Evolutionary conservation across 2,329 filamentous ascomycete species (phyloP).

Genomic region (Alternaria ethzedia): DNA sequence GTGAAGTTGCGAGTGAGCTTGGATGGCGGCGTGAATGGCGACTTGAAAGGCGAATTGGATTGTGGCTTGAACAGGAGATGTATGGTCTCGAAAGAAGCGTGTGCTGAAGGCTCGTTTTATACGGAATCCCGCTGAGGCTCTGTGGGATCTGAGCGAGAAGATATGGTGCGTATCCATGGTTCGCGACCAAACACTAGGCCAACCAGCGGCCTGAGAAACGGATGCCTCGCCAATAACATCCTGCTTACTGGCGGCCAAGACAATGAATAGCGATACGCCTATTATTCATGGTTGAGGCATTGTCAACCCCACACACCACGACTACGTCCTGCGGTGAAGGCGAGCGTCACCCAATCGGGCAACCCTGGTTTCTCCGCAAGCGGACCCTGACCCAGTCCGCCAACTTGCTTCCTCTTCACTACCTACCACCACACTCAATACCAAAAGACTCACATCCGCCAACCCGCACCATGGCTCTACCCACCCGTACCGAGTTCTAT

Average conservation of each 20-base stretch:
- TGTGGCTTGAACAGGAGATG: not conserved
- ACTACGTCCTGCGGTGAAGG: not conserved
- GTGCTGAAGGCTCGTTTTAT: not conserved
- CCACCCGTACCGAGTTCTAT: not conserved
- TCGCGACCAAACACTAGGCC: not conserved
- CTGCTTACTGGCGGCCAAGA: not conserved
- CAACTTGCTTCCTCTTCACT: not conserved
- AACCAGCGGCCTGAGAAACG: not conserved
- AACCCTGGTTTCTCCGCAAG: not conserved
- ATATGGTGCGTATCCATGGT: not conserved
- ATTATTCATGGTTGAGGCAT: not conserved
- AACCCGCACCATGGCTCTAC: not conserved
- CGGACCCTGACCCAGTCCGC: not conserved
- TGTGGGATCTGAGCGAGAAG: not conserved
- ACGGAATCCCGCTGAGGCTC: not conserved
- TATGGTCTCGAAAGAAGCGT: not conserved
- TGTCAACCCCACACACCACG: not conserved
- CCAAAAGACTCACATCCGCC: not conserved
- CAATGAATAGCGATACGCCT: not conserved
- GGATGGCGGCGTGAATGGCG: not conserved
- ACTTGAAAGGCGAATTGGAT: not conserved
- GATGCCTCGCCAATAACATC: too few relatives aligned
- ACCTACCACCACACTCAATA: not conserved
- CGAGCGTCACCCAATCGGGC: not conserved
- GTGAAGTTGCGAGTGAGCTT: not conserved